Percentiles rank a stretch among this genome's conserved stretches.
phyloP scores from a whole-genome alignment of 225 moss, liverwort and hornwort species.

The Thuidium tamariscinum region DNA sequence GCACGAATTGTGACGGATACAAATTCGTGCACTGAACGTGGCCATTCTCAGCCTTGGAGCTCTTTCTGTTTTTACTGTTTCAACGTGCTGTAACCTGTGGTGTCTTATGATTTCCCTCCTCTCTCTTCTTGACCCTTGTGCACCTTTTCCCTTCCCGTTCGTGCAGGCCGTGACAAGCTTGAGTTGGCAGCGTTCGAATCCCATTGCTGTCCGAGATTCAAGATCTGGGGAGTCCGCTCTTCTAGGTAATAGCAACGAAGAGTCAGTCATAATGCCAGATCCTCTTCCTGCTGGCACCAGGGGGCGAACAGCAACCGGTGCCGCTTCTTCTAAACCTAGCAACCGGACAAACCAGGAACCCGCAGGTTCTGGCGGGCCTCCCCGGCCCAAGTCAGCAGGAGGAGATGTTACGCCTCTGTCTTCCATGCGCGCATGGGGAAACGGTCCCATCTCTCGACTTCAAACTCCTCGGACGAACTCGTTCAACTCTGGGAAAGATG shows the following conservation, averaged over 20 bases:
- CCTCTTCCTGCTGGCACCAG: slow-evolving; percentile 87
- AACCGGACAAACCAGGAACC: slow-evolving; percentile 52
- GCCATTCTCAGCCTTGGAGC: neutral
- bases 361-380: slow-evolving; percentile 21
- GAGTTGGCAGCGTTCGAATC: slow-evolving; percentile 99
- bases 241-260: slow-evolving; percentile 77
- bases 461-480: slow-evolving; percentile 69
- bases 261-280: slow-evolving; percentile 98
- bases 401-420: slow-evolving; percentile 36
- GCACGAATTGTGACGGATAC: neutral
- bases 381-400: slow-evolving; percentile 54
- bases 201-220: slow-evolving; percentile 73
- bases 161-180: slow-evolving; percentile 83
- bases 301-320: slow-evolving; percentile 53
- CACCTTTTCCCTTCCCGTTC: neutral
- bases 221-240: slow-evolving; percentile 86
- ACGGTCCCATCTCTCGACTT: slow-evolving; percentile 70
- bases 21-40: neutral
- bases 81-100: neutral
- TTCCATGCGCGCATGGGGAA: slow-evolving; percentile 58
- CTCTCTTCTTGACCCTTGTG: neutral
- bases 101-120: neutral
- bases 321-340: slow-evolving; percentile 44
- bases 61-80: neutral
- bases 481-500: slow-evolving; percentile 75